Conservation (phyloP, 345 rosid genomes). For the Gossypium rotundifolium region DNA sequence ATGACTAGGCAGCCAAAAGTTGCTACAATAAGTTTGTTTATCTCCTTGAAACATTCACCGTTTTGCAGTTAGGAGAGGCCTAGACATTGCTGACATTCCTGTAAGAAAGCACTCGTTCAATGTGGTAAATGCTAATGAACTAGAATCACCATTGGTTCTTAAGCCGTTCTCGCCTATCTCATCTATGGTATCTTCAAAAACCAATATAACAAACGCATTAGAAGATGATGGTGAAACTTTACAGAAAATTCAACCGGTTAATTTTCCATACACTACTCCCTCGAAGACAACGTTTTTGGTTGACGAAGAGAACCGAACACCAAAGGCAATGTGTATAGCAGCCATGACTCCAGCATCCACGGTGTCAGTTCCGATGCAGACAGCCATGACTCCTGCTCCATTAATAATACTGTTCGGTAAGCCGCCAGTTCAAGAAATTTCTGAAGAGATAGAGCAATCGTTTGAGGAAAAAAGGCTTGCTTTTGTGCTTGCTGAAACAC, state of each 20-base stretch:
- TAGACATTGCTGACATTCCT: not conserved
- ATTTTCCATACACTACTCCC: not conserved
- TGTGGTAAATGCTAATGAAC: conserved; percentile 18
- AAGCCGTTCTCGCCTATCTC: not conserved
- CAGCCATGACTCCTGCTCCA: conserved; percentile 50
- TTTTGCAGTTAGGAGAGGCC: conserved; percentile 1
- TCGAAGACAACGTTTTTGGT: not conserved
- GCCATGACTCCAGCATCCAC: conserved; percentile 65
- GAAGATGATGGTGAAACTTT: not conserved
- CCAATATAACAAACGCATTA: not conserved
- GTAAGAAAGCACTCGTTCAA: conserved; percentile 49
- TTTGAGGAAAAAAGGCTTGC: conserved; percentile 91
- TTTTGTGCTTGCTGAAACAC: conserved; percentile 12
- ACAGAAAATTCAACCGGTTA: not conserved
- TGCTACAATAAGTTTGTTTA: too few species aligned
- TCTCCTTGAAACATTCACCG: not conserved
- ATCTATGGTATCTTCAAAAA: not conserved
- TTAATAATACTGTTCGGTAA: conserved; percentile 23
- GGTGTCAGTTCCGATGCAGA: conserved; percentile 73
- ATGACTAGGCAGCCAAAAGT: too few species aligned
- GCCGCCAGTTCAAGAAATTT: conserved; percentile 28
- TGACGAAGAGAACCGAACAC: conserved; percentile 31
- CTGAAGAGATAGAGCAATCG: conserved; percentile 64
- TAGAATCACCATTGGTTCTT: not conserved
- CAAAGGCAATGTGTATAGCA: conserved; percentile 54